phyloP scores from a whole-genome alignment of 2,329 filamentous ascomycete species.

The Ceratocystis colombiana region DNA sequence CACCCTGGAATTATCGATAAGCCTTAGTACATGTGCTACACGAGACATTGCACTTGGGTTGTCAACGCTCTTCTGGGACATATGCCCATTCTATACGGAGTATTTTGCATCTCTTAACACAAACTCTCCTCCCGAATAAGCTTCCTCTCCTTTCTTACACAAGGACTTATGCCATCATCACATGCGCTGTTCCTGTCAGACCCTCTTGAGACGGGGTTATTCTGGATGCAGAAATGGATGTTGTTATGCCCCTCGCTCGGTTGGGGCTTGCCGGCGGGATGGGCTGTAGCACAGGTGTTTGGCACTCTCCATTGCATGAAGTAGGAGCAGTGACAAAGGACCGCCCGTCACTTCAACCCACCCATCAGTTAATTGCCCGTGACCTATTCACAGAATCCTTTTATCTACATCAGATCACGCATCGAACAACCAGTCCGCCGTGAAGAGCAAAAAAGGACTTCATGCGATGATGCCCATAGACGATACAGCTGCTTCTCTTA shows the following conservation, averaged over 20 bases:
- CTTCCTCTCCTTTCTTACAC: not conserved
- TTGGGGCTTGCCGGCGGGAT: not conserved
- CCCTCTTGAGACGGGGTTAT: not conserved
- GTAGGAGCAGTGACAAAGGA: not conserved
- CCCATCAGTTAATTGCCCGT: not conserved
- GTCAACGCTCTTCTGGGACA: not conserved
- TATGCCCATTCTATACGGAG: not conserved
- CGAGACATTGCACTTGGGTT: not conserved
- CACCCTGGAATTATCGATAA: conserved; percentile 3
- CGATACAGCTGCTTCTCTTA: too few relatives aligned
- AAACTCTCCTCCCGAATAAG: too few relatives aligned
- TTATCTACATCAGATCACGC: too few relatives aligned
- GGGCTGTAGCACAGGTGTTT: not conserved
- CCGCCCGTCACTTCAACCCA: too few relatives aligned
- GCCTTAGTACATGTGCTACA: not conserved
- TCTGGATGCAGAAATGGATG: not conserved
- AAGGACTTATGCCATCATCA: not conserved
- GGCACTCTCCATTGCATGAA: not conserved
- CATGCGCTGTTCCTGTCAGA: not conserved
- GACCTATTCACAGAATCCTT: not conserved
- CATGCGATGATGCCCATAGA: too few relatives aligned
- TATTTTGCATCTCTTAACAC: not conserved
- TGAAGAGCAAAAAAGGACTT: too few relatives aligned
- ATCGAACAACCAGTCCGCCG: too few relatives aligned
- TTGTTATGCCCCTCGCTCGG: not conserved